These are phyloP conservation scores for Nothophaeocryptopus gaeumannii DNA, from an alignment of 2,329 filamentous ascomycete genomes.

Conservation along the genomic window DNA sequence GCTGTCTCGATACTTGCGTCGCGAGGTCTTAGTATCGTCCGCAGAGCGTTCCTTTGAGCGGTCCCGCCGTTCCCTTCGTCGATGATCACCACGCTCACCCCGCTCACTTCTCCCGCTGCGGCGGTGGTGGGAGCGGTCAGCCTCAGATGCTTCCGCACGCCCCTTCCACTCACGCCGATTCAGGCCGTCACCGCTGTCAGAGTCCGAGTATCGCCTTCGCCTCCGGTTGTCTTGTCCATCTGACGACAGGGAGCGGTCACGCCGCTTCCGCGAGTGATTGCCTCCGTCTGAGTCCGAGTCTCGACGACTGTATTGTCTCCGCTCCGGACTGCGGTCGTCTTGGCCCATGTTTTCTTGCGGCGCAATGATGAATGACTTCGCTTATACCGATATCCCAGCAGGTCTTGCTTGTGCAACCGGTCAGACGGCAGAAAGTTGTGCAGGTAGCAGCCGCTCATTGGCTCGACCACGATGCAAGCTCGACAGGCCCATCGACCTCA, in stretches of 20 bases:
- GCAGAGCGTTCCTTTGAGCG: constrained; percentile 8
- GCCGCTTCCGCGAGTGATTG: not conserved
- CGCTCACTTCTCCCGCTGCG: constrained; percentile 6
- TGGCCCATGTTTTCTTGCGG: no score
- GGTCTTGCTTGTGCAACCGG: no score
- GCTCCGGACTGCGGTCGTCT: no score
- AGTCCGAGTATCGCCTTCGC: constrained; percentile 4
- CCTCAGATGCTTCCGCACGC: not conserved
- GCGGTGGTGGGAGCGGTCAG: constrained; percentile 5
- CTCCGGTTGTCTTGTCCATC: constrained; percentile 4
- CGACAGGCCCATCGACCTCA: no score
- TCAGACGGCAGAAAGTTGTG: no score
- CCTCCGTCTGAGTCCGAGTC: not conserved
- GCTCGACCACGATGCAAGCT: no score
- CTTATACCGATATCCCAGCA: no score
- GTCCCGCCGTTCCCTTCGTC: constrained; percentile 15
- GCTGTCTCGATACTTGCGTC: constrained; percentile 22
- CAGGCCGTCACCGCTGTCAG: not conserved
- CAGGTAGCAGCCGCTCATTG: no score
- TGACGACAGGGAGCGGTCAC: constrained; percentile 11
- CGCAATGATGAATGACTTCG: no score
- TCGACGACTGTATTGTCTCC: no score
- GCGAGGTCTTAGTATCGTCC: constrained; percentile 10
- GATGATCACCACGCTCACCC: constrained; percentile 1
- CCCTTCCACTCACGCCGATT: not conserved